Evolutionary conservation across 495 filamentous ascomycete species (phyloP).

Genomic region (Venustampulla echinocandica): DNA sequence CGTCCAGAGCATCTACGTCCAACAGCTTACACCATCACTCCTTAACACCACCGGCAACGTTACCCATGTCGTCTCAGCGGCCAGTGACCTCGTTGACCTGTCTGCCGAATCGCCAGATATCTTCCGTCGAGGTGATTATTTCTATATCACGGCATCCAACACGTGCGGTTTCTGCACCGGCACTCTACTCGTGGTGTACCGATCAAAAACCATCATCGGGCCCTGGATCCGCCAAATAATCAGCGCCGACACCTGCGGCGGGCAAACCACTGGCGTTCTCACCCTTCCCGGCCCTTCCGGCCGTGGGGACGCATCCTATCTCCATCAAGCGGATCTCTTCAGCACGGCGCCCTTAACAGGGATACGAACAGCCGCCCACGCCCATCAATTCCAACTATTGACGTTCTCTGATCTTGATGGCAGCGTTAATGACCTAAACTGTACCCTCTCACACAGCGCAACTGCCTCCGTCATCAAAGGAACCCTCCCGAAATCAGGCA

Average conservation of each 20-base stretch:
- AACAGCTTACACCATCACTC: constrained; percentile 11
- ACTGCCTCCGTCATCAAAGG: constrained; percentile 2
- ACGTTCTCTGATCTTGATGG: constrained; percentile 9
- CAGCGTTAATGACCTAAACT: constrained; percentile 3
- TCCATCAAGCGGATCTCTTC: constrained; percentile 15
- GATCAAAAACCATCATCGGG: constrained; percentile 3
- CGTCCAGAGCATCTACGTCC: constrained; percentile 13
- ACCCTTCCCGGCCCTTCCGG: constrained; percentile 2
- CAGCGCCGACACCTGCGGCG: constrained; percentile 12
- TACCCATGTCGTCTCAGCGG: constrained; percentile 8
- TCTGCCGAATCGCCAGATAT: constrained; percentile 17
- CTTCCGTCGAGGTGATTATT: constrained; percentile 16
- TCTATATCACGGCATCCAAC: constrained; percentile 16
- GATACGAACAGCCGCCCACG: constrained; percentile 8
- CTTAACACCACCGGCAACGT: constrained; percentile 12
- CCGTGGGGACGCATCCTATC: constrained; percentile 1
- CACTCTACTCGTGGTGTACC: constrained; percentile 13
- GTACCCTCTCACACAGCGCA: constrained; percentile 4
- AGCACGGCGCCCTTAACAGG: constrained; percentile 6
- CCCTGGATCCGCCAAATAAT: constrained; percentile 12
- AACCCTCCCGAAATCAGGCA: neutral
- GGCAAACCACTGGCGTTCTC: constrained; percentile 12
- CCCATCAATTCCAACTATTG: constrained; percentile 12
- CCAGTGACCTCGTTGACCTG: constrained; percentile 10
- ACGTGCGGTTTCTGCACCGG: constrained; percentile 18